Base-by-base conservation (phyloP, 371 early-diverging fungal species). In the Mortierella sp. region DNA sequence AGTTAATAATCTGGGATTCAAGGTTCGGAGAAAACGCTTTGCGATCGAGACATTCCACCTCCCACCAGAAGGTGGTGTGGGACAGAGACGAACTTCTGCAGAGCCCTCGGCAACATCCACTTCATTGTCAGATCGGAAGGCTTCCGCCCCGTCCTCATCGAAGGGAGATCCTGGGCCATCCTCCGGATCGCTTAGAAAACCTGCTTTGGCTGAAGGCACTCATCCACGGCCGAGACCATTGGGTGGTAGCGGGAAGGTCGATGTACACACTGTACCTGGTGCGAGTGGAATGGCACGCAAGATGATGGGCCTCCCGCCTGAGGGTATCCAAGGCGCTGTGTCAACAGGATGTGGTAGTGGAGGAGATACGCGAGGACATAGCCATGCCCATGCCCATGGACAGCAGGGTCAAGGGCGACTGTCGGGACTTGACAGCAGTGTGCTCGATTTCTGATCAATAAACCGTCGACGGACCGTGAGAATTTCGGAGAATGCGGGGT, bases 21-120 rank as follows among this genome's bases (percentile, higher is more conserved):
- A 91, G 61, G 88, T 93, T 30, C 81, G 95, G 41, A 83, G 97
- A 49, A 96, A 96, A 69, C 85, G 94, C 58, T 96, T 97, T 73
- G 82, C 87, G 2, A 93, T 97, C 30, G 96, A 96, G 66, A 91
- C 95, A 0, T 96, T 95, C 81, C 90, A 93, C 71, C 78, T 97
- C 57, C 98, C 98, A 16, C 95, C 96, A 7, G 97, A 97, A 69
- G 93, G 93, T 39, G 92, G 93, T 8, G 87, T 91, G 2, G 85
- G 86, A 10, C 91, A 91, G 47, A 80, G 93, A 31, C 84, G 91
- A 28, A 86, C 88, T 0, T 82, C 87, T 23, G 58, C 68, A 28
- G 69, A 74, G 18, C 58, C 74, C 2, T 68, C 68, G 0, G 24
- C 54, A 0, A 50, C 72, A 3, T 61, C 63, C 9, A 24, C 63